These are phyloP conservation scores for Colletotrichum eremochloae DNA, from an alignment of 2,329 filamentous ascomycete genomes.

Conservation along the genomic window DNA sequence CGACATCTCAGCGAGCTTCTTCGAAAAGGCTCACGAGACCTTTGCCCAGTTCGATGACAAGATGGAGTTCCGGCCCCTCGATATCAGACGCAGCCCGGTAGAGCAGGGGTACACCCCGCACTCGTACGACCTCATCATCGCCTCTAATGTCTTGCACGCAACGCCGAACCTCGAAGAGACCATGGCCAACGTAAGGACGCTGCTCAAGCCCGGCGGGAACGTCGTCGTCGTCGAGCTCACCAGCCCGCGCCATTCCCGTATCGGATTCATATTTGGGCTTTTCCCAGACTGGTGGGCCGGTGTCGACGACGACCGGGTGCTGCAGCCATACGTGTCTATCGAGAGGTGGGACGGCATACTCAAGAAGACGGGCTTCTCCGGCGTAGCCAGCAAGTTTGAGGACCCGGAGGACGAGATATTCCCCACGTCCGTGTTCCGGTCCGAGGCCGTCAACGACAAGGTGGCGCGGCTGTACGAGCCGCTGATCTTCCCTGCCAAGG, in stretches of 20 bases:
- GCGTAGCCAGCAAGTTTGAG: not conserved
- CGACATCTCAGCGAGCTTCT: not conserved
- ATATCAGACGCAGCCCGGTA: not conserved
- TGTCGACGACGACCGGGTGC: not conserved
- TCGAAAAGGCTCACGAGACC: not conserved
- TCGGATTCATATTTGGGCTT: not conserved
- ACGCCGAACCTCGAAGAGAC: not conserved
- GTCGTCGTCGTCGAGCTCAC: not conserved
- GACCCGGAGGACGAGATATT: conserved; percentile 17
- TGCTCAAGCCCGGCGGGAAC: not conserved
- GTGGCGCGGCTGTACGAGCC: conserved; percentile 1
- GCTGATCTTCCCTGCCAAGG: not conserved
- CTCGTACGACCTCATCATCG: not conserved
- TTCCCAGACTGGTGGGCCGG: not conserved
- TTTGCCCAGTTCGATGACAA: not conserved
- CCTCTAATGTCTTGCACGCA: not conserved
- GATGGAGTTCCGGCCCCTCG: not conserved
- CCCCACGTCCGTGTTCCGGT: conserved; percentile 19
- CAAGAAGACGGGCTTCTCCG: conserved; percentile 46
- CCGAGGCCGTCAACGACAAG: not conserved
- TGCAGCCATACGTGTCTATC: conserved; percentile 44
- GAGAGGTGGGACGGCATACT: conserved; percentile 48
- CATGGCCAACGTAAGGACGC: not conserved
- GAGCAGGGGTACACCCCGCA: not conserved
- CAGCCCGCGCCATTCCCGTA: not conserved